These are phyloP conservation scores for Daldinia sp. DNA, from an alignment of 2,329 filamentous ascomycete genomes.

Conservation along the genomic window DNA sequence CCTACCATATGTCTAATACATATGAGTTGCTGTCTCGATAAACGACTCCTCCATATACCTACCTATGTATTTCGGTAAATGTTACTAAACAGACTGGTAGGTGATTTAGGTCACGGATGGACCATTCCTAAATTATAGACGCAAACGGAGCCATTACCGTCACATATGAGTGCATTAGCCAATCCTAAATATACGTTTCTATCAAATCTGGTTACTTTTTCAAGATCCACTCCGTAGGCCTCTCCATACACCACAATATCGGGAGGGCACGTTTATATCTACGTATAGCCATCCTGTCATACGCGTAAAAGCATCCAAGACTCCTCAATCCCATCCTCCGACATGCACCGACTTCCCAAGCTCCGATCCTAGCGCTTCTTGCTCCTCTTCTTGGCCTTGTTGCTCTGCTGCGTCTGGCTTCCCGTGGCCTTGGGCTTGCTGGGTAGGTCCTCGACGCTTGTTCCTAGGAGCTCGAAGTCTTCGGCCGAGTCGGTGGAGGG, in stretches of 20 bases:
- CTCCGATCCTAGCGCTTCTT: conserved; percentile 58
- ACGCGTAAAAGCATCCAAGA: conserved; percentile 9
- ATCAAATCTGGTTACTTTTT: neutral
- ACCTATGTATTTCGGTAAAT: too few relatives aligned
- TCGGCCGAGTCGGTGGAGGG: conserved; percentile 66
- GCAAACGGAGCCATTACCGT: too few relatives aligned
- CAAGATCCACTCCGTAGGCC: neutral
- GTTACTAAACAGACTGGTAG: too few relatives aligned
- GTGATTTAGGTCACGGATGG: too few relatives aligned
- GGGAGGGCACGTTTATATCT: neutral
- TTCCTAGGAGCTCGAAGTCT: conserved; percentile 70
- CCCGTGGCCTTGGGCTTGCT: conserved; percentile 55
- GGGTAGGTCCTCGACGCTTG: conserved; percentile 64
- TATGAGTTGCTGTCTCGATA: too few relatives aligned
- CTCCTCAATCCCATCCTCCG: neutral
- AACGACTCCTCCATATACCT: too few relatives aligned
- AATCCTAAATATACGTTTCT: too few relatives aligned
- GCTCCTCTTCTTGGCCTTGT: conserved; percentile 61
- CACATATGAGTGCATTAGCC: too few relatives aligned
- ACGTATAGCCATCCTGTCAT: neutral
- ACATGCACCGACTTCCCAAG: neutral
- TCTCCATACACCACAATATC: neutral
- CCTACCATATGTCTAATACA: too few relatives aligned
- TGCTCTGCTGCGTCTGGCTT: conserved; percentile 50
- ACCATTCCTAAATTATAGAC: too few relatives aligned